Evolutionary conservation across 208 protist genomes (phyloP).

Genomic region (Leishmania amazonensis): DNA sequence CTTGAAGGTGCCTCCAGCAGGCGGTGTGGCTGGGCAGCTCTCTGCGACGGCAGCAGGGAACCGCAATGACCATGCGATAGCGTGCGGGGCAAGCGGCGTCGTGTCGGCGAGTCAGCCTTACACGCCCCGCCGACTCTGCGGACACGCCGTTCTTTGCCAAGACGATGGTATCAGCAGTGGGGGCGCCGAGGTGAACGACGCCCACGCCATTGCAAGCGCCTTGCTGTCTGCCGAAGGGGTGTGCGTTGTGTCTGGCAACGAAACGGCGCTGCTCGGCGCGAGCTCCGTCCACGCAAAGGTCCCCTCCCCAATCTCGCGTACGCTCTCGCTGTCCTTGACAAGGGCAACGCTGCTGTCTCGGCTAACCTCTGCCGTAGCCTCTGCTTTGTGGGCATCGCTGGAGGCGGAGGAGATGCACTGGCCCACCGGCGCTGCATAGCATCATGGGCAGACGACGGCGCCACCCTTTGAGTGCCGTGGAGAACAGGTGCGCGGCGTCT

Average conservation of each 20-base stretch:
- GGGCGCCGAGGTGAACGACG: not conserved
- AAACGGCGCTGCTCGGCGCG: not conserved
- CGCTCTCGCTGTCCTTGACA: constrained; percentile 1
- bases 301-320: not conserved
- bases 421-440: not conserved
- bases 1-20: not conserved
- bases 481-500: not conserved
- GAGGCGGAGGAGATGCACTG: constrained; percentile 20
- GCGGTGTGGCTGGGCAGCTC: not conserved
- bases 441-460: not conserved
- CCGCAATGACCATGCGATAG: not conserved
- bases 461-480: not conserved
- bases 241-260: constrained; percentile 9
- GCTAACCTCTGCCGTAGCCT: constrained; percentile 14
- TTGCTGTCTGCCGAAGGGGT: not conserved
- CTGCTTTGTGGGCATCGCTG: constrained; percentile 23
- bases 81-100: not conserved
- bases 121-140: constrained; percentile 13
- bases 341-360: not conserved
- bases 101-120: not conserved
- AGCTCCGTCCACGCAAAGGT: not conserved
- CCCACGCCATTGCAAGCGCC: not conserved
- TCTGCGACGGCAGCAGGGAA: not conserved
- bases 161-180: not conserved
- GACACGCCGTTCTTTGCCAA: constrained; percentile 22